Evolutionary conservation across 164 flowering plant species (phyloP), one percentile per base, ranked within the genome.

Genomic region (Berberis vulgaris): DNA sequence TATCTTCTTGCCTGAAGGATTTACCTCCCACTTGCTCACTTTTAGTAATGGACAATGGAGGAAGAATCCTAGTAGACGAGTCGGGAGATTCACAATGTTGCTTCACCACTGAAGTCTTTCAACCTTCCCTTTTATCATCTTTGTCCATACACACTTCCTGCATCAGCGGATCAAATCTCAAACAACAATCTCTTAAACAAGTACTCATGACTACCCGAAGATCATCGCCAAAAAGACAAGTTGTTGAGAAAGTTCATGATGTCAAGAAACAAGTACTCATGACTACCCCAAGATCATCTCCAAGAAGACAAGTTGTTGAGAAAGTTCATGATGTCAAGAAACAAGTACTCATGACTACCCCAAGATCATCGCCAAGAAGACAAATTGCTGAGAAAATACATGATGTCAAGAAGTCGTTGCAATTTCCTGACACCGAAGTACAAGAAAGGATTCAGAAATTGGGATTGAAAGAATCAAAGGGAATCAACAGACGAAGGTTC

Each of bases 1-100:
- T 77, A 7, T 43, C 54, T 50, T 64, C 62, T 63, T 75, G 62
- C 73, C 61, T 79, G 60, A 77, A 72, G 62, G 55, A 57, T 12
- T 54, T 81, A 67, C 85, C 81, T 43, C 78, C 77, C 3, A 73
- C 79, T 41, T 79, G 85, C 75, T 63, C 72, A 49, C 77, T 81
- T 70, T 46, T 81, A 43, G 69, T 79, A 5, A 68, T 77, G 64
- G 75, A 76, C 65, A 70, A 49, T 57, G 66, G 67, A 43, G 81
- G 84, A 55, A 77, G 65, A 64, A 58, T 79, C 40, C 26, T 73
- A 12, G 11, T 77, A 11, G 67, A 67, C 49, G 55, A 43, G 55
- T 58, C 41, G 3, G 84, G 79, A 43, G 77, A 78, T 59, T 75
- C 75, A 1, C 82, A 77, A 49, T 69, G 75, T 72, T 79, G 81